Conservation (phyloP, 352 stramenopile species). For the Globisporangium cylindrosporum region DNA sequence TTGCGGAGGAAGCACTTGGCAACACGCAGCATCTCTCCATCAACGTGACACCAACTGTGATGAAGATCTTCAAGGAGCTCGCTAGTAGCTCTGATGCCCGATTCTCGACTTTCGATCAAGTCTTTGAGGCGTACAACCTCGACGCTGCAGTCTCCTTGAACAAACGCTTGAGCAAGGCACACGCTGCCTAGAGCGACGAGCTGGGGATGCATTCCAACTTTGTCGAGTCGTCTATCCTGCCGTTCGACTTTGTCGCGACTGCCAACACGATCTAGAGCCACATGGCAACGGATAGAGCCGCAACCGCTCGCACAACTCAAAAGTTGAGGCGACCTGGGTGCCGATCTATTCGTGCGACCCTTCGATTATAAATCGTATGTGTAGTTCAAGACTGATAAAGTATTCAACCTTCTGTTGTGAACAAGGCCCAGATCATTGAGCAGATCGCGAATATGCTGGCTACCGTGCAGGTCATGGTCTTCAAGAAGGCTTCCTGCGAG, state of each 20-base stretch:
- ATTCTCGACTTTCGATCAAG: constrained; percentile 18
- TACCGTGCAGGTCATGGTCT: not conserved
- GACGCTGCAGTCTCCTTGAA: constrained; percentile 18
- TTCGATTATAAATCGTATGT: not conserved
- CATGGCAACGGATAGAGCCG: constrained; percentile 22
- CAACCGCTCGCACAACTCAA: constrained; percentile 18
- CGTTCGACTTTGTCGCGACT: constrained; percentile 26
- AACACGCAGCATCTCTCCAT: constrained; percentile 6
- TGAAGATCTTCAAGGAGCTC: constrained; percentile 25
- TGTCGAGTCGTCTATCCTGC: constrained; percentile 22
- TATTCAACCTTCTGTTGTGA: not conserved
- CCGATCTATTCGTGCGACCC: too few relatives aligned
- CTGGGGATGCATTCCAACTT: not conserved
- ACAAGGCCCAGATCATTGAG: constrained; percentile 17
- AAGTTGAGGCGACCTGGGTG: constrained; percentile 1
- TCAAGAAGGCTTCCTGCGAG: not conserved
- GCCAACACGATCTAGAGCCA: constrained; percentile 27
- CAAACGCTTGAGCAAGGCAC: constrained; percentile 23
- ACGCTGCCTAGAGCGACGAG: constrained; percentile 34
- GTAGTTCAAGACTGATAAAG: not conserved
- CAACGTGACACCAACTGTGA: constrained; percentile 15
- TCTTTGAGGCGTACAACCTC: constrained; percentile 24
- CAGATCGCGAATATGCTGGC: constrained; percentile 12
- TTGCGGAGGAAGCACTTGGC: constrained; percentile 30
- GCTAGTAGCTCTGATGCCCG: constrained; percentile 17